phyloP scores from a whole-genome alignment of 352 stramenopile genomes.

The Pythium coloratum region DNA sequence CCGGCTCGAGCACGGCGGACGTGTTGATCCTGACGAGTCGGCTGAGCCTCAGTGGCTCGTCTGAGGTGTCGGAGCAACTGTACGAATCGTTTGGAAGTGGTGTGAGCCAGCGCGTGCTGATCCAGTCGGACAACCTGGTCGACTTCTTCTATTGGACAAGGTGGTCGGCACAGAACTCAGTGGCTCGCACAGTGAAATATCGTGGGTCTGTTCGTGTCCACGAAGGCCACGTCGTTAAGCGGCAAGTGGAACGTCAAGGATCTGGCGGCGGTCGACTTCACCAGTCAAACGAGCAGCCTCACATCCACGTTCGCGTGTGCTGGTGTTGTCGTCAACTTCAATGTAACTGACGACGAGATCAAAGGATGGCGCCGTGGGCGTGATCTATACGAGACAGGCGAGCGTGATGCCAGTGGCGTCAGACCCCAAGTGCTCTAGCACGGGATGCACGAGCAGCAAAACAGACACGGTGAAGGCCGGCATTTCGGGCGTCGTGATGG shows the following conservation, averaged over 20 bases:
- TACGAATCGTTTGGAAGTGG: slow-evolving; percentile 11
- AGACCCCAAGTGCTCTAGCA: too few species aligned
- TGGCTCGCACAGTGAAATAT: neutral
- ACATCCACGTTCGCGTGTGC: neutral
- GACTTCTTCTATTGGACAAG: neutral
- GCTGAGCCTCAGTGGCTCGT: neutral
- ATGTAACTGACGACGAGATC: neutral
- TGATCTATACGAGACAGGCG: neutral
- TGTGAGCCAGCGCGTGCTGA: neutral
- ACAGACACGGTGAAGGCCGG: too few species aligned
- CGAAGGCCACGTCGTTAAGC: neutral
- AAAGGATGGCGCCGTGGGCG: neutral
- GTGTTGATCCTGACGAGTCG: slow-evolving; percentile 20
- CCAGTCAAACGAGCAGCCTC: neutral
- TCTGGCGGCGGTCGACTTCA: neutral
- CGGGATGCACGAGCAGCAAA: too few species aligned
- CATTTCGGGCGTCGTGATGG: too few species aligned
- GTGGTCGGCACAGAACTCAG: neutral
- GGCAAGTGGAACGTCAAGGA: slow-evolving; percentile 11
- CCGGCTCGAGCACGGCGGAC: neutral
- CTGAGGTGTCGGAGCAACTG: neutral
- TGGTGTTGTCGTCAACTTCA: neutral
- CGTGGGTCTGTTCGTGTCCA: slow-evolving; percentile 9
- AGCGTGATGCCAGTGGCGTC: too few species aligned
- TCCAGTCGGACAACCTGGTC: slow-evolving; percentile 12